Conservation (phyloP, 768 basidiomycete genomes). For the Tubosaeta sp. region DNA sequence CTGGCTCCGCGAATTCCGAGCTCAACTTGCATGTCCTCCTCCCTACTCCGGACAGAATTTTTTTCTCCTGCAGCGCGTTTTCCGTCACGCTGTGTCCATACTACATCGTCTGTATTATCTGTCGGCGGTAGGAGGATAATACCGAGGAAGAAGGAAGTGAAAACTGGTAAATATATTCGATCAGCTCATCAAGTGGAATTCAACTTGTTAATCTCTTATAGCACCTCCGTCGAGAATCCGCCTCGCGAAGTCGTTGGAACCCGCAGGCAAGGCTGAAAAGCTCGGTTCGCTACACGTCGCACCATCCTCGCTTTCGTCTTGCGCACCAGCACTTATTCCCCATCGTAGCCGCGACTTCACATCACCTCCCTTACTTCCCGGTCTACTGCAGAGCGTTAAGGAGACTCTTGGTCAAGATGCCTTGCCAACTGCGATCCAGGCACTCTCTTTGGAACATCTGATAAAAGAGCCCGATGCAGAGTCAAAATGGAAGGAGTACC, state of each 20-base stretch:
- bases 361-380: slow-evolving; percentile 67
- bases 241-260: slow-evolving; percentile 27
- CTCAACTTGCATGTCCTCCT: slow-evolving; percentile 9
- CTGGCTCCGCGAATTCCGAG: too few species aligned
- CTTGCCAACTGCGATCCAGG: slow-evolving; percentile 75
- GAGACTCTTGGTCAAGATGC: slow-evolving; percentile 55
- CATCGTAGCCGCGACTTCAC: slow-evolving; percentile 40
- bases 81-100: slow-evolving; percentile 5
- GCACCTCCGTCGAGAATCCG: slow-evolving; percentile 23
- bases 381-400: slow-evolving; percentile 53
- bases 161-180: slow-evolving; percentile 10
- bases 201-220: background rate
- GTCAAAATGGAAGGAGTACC: slow-evolving; percentile 38
- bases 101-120: slow-evolving; percentile 8
- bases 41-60: slow-evolving; percentile 3
- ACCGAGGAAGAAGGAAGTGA: slow-evolving; percentile 10
- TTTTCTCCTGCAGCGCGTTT: background rate
- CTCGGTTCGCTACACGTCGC: slow-evolving; percentile 26
- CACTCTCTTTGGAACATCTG: slow-evolving; percentile 64
- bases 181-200: too few species aligned
- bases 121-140: slow-evolving; percentile 7
- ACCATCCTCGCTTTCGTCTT: slow-evolving; percentile 12
- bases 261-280: slow-evolving; percentile 22
- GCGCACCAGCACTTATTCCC: slow-evolving; percentile 15
- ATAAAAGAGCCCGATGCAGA: slow-evolving; percentile 30